A percentile compares a stretch with the other conserved stretches of the same genome.
These are phyloP conservation scores for Acer negundo DNA, from an alignment of 345 rosid species.

Conservation along the genomic window DNA sequence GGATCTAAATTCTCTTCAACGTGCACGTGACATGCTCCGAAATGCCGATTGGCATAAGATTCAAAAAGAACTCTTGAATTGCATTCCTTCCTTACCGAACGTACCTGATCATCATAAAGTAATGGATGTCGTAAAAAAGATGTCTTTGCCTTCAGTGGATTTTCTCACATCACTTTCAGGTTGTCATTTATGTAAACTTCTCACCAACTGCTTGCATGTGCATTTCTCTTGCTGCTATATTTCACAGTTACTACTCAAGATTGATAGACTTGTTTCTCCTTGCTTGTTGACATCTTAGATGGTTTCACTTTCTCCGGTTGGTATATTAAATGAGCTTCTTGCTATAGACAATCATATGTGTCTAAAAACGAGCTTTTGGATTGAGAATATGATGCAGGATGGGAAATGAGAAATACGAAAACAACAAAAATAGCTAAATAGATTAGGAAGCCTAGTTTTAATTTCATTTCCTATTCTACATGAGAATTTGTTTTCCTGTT, in stretches of 20 bases:
- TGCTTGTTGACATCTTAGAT: no score
- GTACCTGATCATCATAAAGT: conserved; percentile 24
- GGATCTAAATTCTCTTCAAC: conserved; percentile 20
- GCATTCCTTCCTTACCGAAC: conserved; percentile 26
- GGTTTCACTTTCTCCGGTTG: no score
- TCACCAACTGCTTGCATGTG: conserved; percentile 16
- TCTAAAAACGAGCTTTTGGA: not conserved
- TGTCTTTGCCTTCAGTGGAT: conserved; percentile 23
- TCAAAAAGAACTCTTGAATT: conserved; percentile 27
- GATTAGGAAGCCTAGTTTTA: not conserved
- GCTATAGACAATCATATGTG: not conserved
- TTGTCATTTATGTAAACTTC: conserved; percentile 15
- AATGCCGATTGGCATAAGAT: conserved; percentile 29
- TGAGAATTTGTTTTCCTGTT: not conserved
- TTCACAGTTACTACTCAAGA: not conserved
- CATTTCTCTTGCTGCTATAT: conserved; percentile 5
- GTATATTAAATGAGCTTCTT: not conserved
- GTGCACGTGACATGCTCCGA: conserved; percentile 9
- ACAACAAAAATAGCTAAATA: not conserved
- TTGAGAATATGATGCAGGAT: not conserved
- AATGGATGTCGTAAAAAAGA: conserved; percentile 11
- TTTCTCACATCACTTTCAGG: conserved; percentile 23
- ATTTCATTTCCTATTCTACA: not conserved
- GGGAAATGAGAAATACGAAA: not conserved
- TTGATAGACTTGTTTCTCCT: not conserved